Base-by-base conservation (phyloP, 1,284 basidiomycete species). In the Trichosporon asahii region DNA sequence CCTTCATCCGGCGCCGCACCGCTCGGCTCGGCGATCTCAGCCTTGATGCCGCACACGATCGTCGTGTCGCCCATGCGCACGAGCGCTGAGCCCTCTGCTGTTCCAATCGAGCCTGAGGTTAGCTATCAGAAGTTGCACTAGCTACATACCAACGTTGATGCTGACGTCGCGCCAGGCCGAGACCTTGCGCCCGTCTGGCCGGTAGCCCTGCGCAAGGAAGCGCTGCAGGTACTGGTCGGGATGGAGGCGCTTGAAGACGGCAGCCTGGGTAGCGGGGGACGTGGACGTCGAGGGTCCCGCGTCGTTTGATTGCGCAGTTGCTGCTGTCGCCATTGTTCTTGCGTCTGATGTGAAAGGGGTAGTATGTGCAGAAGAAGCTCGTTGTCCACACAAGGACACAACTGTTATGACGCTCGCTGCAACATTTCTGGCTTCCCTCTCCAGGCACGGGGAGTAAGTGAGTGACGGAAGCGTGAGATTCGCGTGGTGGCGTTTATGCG, bases 31-130 rank as follows among this genome's bases (percentile, higher is more conserved):
- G 93, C 90, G 55, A 95, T 90, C 83, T 98, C 94, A n/a, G 92
- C 93, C 80, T 96, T 96, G 75, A 98, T 88, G 1, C 95, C 95
- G 77, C 94, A 96, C 0, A 97, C 91, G 35, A 98, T 86, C 0
- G 93, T 95, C 12, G 95, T 96, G 68, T 92, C 88, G 27, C 95
- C 95, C 72, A 96, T 81, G n/a, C 92, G 86, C 12, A 97, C 92
- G 31, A 98, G 88, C 0, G 94, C 89, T 2, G 94, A 96, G 0
- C 94, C 94, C 75, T 95, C 87, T 0, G 95, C 94, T 0, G 94
- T 96, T 0, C 91, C 90, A 83, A 98, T 91, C 0, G 94, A 95
- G 67, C 92, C 92, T 89, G 68, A 12, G 9, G 66, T 68, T 33
- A 72, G 35, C 21, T n/a, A 33, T 33, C 18, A 6, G 37, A 49